Evolutionary conservation across 2,329 filamentous ascomycete genomes (phyloP).

Genomic region (Albifimbria verrucaria): DNA sequence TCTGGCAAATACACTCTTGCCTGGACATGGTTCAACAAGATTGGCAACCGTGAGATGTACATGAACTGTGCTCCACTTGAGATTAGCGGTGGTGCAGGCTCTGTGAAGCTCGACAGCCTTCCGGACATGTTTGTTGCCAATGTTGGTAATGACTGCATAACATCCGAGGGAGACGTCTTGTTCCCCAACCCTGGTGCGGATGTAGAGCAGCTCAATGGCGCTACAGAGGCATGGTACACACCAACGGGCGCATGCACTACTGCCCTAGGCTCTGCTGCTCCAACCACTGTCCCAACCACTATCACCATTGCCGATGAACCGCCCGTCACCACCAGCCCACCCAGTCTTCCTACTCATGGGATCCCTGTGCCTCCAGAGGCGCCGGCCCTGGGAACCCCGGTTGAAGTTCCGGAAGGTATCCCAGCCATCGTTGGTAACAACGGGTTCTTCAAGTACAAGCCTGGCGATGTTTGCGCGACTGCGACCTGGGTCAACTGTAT

Average conservation of each 20-base stretch:
- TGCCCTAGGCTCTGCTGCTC: neutral
- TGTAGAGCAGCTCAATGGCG: slow-evolving; percentile 21
- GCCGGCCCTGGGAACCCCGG: too few relatives aligned
- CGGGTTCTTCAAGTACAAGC: too few relatives aligned
- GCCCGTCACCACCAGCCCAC: neutral
- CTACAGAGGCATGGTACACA: neutral
- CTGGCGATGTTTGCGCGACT: neutral
- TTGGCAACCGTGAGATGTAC: slow-evolving; percentile 67
- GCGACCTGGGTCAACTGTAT: neutral
- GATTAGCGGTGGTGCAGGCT: slow-evolving; percentile 28
- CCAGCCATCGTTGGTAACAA: too few relatives aligned
- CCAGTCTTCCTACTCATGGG: too few relatives aligned
- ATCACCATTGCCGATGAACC: neutral
- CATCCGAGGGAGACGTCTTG: slow-evolving; percentile 51
- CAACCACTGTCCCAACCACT: neutral
- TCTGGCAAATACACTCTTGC: slow-evolving; percentile 44
- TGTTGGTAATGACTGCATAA: slow-evolving; percentile 53
- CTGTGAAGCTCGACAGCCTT: slow-evolving; percentile 29
- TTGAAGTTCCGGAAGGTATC: too few relatives aligned
- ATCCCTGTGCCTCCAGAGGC: too few relatives aligned
- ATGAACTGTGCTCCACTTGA: slow-evolving; percentile 64
- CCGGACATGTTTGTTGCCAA: slow-evolving; percentile 68
- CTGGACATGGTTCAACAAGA: slow-evolving; percentile 63
- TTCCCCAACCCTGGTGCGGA: slow-evolving; percentile 61
- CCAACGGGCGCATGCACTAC: slow-evolving; percentile 4